Base-by-base conservation (phyloP, 2,329 filamentous ascomycete species). In the Fusarium pilosicola region DNA sequence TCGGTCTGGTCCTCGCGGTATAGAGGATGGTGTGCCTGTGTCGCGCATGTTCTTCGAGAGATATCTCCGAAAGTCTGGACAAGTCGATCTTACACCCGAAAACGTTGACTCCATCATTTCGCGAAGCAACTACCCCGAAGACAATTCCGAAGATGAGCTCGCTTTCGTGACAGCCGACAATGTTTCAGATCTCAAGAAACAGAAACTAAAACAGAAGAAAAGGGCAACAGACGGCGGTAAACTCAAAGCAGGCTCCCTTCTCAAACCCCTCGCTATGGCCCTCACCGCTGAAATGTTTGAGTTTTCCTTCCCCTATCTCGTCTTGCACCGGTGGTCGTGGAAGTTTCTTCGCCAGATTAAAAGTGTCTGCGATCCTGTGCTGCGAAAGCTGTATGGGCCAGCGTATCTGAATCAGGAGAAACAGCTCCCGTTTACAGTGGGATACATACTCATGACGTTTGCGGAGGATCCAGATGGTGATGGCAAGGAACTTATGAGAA, bases 111-210 rank as follows among this genome's bases (percentile, higher is more conserved):
- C 41, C 5, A 44, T 44, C 0, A 24, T 44, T 18, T 44, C 41
- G 8, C 15, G n/a, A 24, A 44, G 41, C 10, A 24, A 44, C n/a
- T 44, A 44, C 10, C 41, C 24, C 10, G n/a, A 24, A 24, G 41
- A 44, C n/a, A 18, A 24, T 24, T 44, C 41, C 6, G 41, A 44
- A 1, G 41, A 24, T 12, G 41, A 24, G 7, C 41, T 44, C 1
- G 41, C 41, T 2, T 44, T 44, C n/a, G 41, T 44, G 0, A 44
- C 24, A 18, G 41, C 41, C 0, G 15, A 12, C 0, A 5, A 7
- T 12, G n/a, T 15, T 0, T 1, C 6, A 6, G 20, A 39, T 8
- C 20, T 39, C 5, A 18, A 44, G 7, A 44, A 24, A 8, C 42
- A 44, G 2, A 44, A 12, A 8, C n/a, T 24, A 5, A 24, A 44